phyloP scores from a whole-genome alignment of 352 stramenopile species.

The Poterioochromonas sp. region DNA sequence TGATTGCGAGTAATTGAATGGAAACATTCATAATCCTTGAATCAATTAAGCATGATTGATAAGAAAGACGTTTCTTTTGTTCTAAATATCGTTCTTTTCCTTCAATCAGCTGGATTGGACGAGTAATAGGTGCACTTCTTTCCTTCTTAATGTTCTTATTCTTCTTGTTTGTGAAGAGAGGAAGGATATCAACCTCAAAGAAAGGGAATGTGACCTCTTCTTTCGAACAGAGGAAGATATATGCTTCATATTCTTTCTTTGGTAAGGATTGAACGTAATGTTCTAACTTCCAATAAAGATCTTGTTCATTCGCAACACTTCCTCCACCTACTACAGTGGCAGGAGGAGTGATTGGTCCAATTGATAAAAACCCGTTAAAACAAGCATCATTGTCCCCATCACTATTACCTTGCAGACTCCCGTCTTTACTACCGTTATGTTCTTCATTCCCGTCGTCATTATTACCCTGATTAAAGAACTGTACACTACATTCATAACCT shows the following conservation, averaged over 20 bases:
- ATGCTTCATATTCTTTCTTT: conserved; percentile 29
- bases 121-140: too few species aligned
- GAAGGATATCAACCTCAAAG: conserved; percentile 18
- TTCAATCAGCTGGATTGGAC: not conserved
- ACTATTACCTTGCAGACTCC: too few species aligned
- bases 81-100: not conserved
- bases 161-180: not conserved
- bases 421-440: too few species aligned
- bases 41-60: conserved; percentile 15
- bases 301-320: too few species aligned
- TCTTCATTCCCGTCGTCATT: too few species aligned
- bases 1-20: conserved; percentile 6
- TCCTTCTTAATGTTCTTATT: too few species aligned
- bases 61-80: not conserved
- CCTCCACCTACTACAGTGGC: not conserved
- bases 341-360: not conserved
- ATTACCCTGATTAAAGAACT: not conserved
- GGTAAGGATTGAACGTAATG: not conserved
- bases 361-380: not conserved
- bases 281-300: conserved; percentile 31
- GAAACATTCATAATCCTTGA: conserved; percentile 10
- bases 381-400: too few species aligned
- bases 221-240: not conserved
- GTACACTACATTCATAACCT: not conserved
- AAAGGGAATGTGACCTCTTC: too few species aligned